Evolutionary conservation across 345 rosid genomes (phyloP), one percentile per base, ranked within the genome.

Genomic region (Arabidopsis arenosa): DNA sequence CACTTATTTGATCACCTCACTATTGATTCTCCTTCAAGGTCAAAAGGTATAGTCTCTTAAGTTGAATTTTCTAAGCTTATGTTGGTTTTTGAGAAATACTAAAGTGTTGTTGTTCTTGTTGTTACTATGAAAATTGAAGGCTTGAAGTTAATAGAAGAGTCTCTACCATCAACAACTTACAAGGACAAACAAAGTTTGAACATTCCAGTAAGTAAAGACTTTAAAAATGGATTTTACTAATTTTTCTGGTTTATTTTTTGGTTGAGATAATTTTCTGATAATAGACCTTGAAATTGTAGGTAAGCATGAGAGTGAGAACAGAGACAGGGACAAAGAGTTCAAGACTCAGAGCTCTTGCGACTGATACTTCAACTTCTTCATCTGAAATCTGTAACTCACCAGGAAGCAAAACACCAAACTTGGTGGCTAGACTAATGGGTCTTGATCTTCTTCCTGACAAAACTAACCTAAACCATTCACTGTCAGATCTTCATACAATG

Each of bases 381-480:
- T 83, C 92, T 48, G 96, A 86, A 58, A 84, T 84, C 48, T 80
- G 85, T 77, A 70, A 79, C 76, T 90, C 98, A 13, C 90, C 97
- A 26, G 85, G 89, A 11, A 80, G 85, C 81, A 90, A 85, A 81
- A 90, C 97, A 12, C 98, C 98, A 15, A 91, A 67, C 66, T 77
- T 93, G 49, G 94, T 93, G 1, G 98, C 97, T 18, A 82, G 96
- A 72, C 89, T 93, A 9, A 93, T 93, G 98, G 98, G 98, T 58
- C 94, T 93, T 23, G 97, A 93, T 60, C 85, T 87, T 63, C 93
- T 93, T 62, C 96, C 98, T 5, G 91, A 84, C 43, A 59, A 65
- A 26, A 10, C 70, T 35, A 36, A 72, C 26, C 73, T 59, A 9
- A 86, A 89, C 64, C 69, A 76, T 28, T 48, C 82, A 23, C 44